Conservation (phyloP, 2,329 filamentous ascomycete species). For the Verticillium tricorpus region DNA sequence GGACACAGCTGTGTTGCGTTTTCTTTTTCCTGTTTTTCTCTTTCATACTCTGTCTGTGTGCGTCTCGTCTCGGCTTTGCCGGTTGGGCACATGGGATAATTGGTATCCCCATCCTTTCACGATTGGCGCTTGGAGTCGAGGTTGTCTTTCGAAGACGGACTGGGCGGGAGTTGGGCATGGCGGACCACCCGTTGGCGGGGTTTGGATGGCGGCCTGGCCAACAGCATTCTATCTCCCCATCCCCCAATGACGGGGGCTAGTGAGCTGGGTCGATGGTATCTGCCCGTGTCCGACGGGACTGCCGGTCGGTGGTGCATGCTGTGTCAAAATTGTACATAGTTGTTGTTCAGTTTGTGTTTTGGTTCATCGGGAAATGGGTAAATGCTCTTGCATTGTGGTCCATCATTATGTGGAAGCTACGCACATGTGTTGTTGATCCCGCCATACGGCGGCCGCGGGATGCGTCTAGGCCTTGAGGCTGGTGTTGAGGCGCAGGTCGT, state of each 20-base stretch:
- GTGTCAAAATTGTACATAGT: slow-evolving; percentile 36
- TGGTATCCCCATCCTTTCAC: slow-evolving; percentile 21
- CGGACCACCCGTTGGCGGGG: not conserved
- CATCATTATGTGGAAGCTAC: not conserved
- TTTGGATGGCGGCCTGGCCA: not conserved
- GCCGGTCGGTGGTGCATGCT: slow-evolving; percentile 10
- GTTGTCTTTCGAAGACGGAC: not conserved
- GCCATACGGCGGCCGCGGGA: no score
- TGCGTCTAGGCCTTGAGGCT: not conserved
- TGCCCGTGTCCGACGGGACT: slow-evolving; percentile 1
- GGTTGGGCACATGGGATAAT: not conserved
- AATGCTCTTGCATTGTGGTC: slow-evolving; percentile 15
- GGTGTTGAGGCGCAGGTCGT: not conserved
- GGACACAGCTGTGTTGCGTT: not conserved
- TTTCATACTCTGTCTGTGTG: slow-evolving; percentile 12
- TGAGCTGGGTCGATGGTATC: slow-evolving; percentile 4
- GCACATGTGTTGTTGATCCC: no score
- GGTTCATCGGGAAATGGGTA: slow-evolving; percentile 24
- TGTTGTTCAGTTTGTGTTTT: slow-evolving; percentile 29
- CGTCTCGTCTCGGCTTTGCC: slow-evolving; percentile 1
- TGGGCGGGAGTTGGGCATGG: not conserved
- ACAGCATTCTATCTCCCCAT: not conserved
- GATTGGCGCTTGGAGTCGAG: slow-evolving; percentile 35
- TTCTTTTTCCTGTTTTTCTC: slow-evolving; percentile 9
- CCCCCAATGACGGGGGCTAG: slow-evolving; percentile 6